These are phyloP conservation scores for Periglandula ipomoeae DNA, from an alignment of 2,329 filamentous ascomycete species.

Conservation along the genomic window DNA sequence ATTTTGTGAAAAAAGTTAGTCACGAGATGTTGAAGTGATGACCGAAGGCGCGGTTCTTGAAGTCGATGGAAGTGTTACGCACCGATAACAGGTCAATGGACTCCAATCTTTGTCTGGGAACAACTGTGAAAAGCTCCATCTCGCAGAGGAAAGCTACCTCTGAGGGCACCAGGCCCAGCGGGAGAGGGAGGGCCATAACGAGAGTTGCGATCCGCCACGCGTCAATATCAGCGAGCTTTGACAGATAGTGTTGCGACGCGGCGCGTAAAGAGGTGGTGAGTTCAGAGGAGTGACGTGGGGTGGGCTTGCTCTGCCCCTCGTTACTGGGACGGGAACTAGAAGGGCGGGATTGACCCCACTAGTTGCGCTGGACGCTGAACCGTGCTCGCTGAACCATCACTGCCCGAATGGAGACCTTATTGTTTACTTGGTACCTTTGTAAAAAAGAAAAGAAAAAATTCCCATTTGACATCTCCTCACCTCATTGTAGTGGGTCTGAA, in stretches of 20 bases:
- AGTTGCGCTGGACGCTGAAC: no score
- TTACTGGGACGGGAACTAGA: no score
- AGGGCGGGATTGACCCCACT: no score
- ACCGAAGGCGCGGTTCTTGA: background rate
- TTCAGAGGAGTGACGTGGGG: background rate
- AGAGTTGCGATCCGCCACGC: background rate
- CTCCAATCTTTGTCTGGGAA: slow-evolving; percentile 85
- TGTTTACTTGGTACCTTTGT: no score
- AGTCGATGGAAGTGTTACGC: slow-evolving; percentile 29
- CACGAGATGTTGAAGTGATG: background rate
- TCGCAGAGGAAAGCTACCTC: slow-evolving; percentile 94
- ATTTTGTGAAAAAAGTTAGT: background rate
- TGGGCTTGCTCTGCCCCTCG: no score
- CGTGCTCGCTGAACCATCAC: no score
- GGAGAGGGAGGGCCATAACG: slow-evolving; percentile 41
- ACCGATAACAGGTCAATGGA: slow-evolving; percentile 78
- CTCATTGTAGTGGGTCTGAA: no score
- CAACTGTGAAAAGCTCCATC: slow-evolving; percentile 91
- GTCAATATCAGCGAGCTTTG: background rate
- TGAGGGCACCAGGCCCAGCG: slow-evolving; percentile 59
- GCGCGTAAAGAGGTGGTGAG: background rate
- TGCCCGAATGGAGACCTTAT: no score
- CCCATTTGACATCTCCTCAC: no score
- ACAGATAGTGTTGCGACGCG: background rate
- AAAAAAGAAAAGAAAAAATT: no score